Evolutionary conservation across 2,329 filamentous ascomycete genomes (phyloP).

Genomic region (Colletotrichum paranaense): DNA sequence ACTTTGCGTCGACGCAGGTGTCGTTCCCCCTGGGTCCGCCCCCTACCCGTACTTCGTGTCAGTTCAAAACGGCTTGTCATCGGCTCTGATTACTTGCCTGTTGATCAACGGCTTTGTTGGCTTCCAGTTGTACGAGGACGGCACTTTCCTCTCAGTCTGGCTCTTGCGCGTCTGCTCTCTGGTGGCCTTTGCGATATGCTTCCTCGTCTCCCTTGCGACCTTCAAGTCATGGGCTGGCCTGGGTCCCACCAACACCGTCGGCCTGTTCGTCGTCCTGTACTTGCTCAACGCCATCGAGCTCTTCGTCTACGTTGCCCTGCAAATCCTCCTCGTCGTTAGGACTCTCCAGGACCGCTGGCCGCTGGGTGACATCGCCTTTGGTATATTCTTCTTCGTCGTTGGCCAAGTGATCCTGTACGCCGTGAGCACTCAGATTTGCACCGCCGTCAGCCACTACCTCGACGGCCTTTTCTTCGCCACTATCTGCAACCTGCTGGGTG

Average conservation of each 20-base stretch:
- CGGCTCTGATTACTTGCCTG: slow-evolving; percentile 87
- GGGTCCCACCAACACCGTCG: slow-evolving; percentile 85
- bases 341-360: slow-evolving; percentile 97
- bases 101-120: slow-evolving; percentile 98
- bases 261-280: slow-evolving; percentile 92
- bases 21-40: slow-evolving; percentile 83
- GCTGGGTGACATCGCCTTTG: slow-evolving; percentile 89
- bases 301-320: slow-evolving; percentile 86
- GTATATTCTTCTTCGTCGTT: slow-evolving; percentile 88
- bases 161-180: slow-evolving; percentile 83
- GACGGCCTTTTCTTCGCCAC: slow-evolving; percentile 96
- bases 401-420: slow-evolving; percentile 95
- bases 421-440: slow-evolving; percentile 87
- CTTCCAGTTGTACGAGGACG: slow-evolving; percentile 98
- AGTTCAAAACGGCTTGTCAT: slow-evolving; percentile 85
- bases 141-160: slow-evolving; percentile 94
- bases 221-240: slow-evolving; percentile 94
- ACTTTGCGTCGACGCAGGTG: slow-evolving; percentile 90
- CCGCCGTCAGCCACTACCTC: slow-evolving; percentile 87
- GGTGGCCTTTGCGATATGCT: slow-evolving; percentile 86
- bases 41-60: slow-evolving; percentile 94
- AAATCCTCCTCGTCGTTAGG: slow-evolving; percentile 87
- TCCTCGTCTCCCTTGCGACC: slow-evolving; percentile 88
- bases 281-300: slow-evolving; percentile 90
- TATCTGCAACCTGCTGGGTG: slow-evolving; percentile 89